Base-by-base conservation (phyloP, 1,139 yeast genomes). In the Kodamaea suecica region DNA sequence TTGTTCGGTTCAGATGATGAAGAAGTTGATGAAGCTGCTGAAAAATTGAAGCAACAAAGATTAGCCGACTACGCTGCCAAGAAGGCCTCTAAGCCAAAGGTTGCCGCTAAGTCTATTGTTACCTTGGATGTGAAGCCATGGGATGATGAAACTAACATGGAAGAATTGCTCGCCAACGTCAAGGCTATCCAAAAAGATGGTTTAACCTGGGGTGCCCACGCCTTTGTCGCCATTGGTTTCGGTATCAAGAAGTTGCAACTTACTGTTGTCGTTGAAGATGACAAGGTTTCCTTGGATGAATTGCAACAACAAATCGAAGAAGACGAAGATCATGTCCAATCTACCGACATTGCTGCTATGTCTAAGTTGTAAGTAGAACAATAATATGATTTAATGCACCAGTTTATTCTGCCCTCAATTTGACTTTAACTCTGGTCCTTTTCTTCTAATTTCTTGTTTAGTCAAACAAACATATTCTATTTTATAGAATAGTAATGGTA, bases 191-290 rank as follows among this genome's bases (percentile, higher is more conserved):
- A 80, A 65, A 70, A 73, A 73, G 97, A 90, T 35, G 99, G 99
- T 80, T 84, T 94, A 63, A 73, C 71, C 53, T 92, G 98, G 98
- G 99, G 99, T 84, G 97, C 94, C 61, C 83, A 76, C 78, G 92
- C 84, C 76, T 88, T 80, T 75, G 78, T 92, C 55, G 90, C 96
- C 63, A 95, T 94, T 59, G 99, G 98, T 73, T 92, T 78, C 84
- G 99, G 99, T 80, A 92, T 92, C 79, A 87, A 87, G 85, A 92
- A 94, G 80, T 81, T 92, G 69, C 98, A 92, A 79, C 86, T 94
- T 72, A 92, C 88, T 92, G 73, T 85, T 75, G 98, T 92, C 65
- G 83, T 92, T 55, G 97, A 90, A 80, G 99, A 92, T 71, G 95
- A 79, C 53, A 82, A 82, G 80, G 96, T 92, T 52, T 86, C 97